Percentiles rank a stretch among this genome's conserved stretches.
Evolutionary conservation across 2,329 filamentous ascomycete species (phyloP).

Genomic region (Scleromitrula shiraiana): DNA sequence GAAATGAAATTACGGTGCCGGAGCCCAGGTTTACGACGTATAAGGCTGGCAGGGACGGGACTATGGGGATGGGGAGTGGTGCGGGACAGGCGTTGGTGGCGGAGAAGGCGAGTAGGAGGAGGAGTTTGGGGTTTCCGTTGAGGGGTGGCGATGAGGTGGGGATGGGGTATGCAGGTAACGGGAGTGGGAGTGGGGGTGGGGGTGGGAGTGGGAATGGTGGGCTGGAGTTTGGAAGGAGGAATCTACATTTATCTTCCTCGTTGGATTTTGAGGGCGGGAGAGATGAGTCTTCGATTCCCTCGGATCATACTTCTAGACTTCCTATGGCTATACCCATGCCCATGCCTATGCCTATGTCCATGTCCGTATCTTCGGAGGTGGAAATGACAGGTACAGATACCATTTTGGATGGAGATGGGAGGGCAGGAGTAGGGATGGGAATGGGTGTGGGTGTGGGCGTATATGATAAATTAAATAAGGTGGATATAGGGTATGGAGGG

Average conservation of each 20-base stretch:
- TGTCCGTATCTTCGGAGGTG: background rate
- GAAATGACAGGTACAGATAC: background rate
- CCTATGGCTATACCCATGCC: background rate
- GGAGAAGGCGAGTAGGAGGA: constrained; percentile 51
- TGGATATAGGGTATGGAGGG: constrained; percentile 55
- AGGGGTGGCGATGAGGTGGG: constrained; percentile 23
- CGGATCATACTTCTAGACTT: background rate
- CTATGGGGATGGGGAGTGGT: constrained; percentile 25
- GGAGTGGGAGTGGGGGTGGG: background rate
- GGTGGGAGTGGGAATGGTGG: constrained; percentile 22
- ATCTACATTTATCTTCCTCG: too few species aligned
- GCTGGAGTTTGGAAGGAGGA: too few species aligned
- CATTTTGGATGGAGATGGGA: constrained; percentile 9
- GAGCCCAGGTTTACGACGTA: constrained; percentile 83
- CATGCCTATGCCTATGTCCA: background rate
- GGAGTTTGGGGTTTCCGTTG: constrained; percentile 43
- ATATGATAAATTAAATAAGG: constrained; percentile 63
- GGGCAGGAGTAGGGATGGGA: constrained; percentile 11
- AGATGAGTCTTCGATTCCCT: too few species aligned
- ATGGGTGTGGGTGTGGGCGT: constrained; percentile 24
- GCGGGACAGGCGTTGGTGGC: constrained; percentile 44
- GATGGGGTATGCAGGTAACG: background rate
- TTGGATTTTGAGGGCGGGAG: too few species aligned
- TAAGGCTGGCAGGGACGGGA: constrained; percentile 42
- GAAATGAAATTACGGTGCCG: constrained; percentile 82